phyloP scores from a whole-genome alignment of 2,329 filamentous ascomycete species.

The Lizonia empirigonia region DNA sequence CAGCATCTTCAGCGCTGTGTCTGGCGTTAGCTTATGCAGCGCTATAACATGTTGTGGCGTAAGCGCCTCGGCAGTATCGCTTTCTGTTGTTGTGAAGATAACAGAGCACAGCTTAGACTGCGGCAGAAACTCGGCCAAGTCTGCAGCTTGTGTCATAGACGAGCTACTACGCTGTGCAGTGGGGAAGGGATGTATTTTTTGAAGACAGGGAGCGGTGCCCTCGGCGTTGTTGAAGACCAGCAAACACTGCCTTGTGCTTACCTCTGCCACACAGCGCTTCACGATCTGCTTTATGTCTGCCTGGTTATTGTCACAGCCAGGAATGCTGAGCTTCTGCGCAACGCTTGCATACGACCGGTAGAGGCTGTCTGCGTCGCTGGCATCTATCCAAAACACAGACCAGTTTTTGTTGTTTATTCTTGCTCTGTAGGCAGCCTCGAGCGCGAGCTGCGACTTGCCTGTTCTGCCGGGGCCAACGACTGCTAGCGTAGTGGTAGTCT shows the following conservation, averaged over 20 bases:
- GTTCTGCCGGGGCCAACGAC: constrained; percentile 26
- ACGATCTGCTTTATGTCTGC: too few relatives aligned
- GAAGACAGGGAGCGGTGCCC: too few relatives aligned
- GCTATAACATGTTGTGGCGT: too few relatives aligned
- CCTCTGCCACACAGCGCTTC: constrained; percentile 15
- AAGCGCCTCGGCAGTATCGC: too few relatives aligned
- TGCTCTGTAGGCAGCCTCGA: constrained; percentile 50
- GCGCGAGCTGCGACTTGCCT: too few relatives aligned
- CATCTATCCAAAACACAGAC: constrained; percentile 55
- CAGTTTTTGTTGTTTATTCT: constrained; percentile 43
- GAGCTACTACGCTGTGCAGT: constrained; percentile 15
- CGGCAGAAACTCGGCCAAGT: too few relatives aligned
- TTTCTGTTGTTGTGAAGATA: too few relatives aligned
- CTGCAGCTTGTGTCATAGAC: too few relatives aligned
- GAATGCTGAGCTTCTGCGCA: constrained; percentile 36
- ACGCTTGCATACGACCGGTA: constrained; percentile 41
- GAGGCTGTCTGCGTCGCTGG: constrained; percentile 46
- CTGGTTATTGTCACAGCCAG: constrained; percentile 20
- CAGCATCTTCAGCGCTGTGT: too few relatives aligned
- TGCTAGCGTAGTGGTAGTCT: constrained; percentile 19
- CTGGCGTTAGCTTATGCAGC: too few relatives aligned
- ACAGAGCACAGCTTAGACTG: too few relatives aligned
- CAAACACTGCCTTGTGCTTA: too few relatives aligned
- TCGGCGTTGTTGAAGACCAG: constrained; percentile 40
- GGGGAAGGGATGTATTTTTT: constrained; percentile 25